Evolutionary conservation across 768 basidiomycete genomes (phyloP).

Genomic region (Lentinula boryana): DNA sequence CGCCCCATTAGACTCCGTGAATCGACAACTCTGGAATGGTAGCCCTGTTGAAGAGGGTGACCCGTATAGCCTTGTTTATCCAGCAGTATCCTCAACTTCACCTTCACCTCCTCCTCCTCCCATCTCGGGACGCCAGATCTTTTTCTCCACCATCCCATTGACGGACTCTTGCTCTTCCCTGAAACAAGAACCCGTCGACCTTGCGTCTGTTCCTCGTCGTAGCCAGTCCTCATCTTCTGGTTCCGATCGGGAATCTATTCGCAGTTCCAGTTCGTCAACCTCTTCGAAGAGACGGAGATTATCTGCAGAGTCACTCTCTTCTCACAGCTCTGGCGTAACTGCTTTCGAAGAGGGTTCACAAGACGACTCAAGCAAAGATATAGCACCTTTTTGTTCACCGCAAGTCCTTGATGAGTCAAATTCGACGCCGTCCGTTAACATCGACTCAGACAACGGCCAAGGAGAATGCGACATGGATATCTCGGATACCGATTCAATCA

Average conservation of each 20-base stretch:
- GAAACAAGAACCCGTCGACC: too few species aligned
- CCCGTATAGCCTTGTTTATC: neutral
- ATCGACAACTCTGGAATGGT: neutral
- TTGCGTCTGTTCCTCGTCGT: too few species aligned
- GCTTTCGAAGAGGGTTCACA: neutral
- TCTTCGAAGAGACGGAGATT: neutral
- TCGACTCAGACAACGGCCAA: neutral
- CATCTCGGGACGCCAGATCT: neutral
- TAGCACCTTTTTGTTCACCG: neutral
- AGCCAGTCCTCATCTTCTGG: too few species aligned
- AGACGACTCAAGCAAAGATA: neutral
- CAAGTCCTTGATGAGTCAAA: neutral
- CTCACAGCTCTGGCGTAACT: neutral
- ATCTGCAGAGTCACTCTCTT: neutral
- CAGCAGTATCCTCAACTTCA: neutral
- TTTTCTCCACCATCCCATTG: neutral
- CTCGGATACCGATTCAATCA: neutral
- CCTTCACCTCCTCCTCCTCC: conserved; percentile 4
- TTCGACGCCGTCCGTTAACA: neutral
- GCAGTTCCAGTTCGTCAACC: neutral
- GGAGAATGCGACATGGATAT: conserved; percentile 5
- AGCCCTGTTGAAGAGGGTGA: neutral
- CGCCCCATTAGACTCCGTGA: too few species aligned
- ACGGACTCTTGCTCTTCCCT: too few species aligned
- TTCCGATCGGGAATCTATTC: neutral